Evolutionary conservation across 768 basidiomycete species (phyloP), one percentile per base, ranked within the genome.

Genomic region (Kwoniella pini): DNA sequence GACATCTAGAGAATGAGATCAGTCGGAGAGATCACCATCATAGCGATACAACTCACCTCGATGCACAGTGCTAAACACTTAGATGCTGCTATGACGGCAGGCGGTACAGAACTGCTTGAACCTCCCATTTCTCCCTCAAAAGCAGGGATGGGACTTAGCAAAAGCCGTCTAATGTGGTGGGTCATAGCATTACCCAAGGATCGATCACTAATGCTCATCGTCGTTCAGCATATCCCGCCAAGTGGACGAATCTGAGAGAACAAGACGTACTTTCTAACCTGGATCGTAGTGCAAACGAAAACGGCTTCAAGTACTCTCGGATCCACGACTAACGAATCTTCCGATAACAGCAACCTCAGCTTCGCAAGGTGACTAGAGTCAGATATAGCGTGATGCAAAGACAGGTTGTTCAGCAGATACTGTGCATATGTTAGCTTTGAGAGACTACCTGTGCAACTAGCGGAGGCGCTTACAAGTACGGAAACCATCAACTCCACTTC

Each of bases 61-160:
- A 98, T 88, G 77, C 93, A 96, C 44, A 91, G 81, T 1, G 91
- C 90, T 28, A 97, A 83, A 67, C 91, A 92, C 76, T 89, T 91
- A 2, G 93, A 91, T 11, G 93, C 91, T 0, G 92, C 89, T 21
- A 84, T 83, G 15, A 96, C 81, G 0, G 91, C 86, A 0, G 89
- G 87, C 0, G 90, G 88, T 0, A 89, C 85, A 24, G 87, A 84
- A 36, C 83, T 85, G 61, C 88, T 87, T 4, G 85, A 83, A 7
- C 84, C 84, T 72, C 65, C 68, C 60, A 91, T 91, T 64, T 89
- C 87, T 65, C 88, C 88, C 69, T 94, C 90, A 70, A 96, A 94
- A 36, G 92, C 87, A 0, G 89, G 85, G 22, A 93, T 80, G 12
- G 93, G 92, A 0, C 90, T 88, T 2, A 90, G 90, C 13, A 96